Base-by-base conservation (phyloP, 169 alveolate genomes). In the Eimeria sp. region DNA sequence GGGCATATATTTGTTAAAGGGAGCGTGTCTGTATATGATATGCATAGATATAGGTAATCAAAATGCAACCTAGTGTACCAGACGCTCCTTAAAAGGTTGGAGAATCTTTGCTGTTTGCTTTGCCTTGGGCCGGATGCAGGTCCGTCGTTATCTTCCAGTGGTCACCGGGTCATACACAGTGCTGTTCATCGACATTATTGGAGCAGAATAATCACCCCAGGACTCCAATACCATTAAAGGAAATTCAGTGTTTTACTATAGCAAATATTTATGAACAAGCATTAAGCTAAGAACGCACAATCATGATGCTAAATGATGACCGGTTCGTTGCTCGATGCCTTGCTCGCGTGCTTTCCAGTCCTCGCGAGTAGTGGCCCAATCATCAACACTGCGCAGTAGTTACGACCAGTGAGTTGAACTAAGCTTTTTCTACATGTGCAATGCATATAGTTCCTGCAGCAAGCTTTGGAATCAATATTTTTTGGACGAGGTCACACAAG, bases 271-370 rank as follows among this genome's bases (percentile, higher is more conserved):
- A 30, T 37, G 52, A 11, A 71, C 52, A 37, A 14, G 14, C 27
- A 66, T 27, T 27, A 8, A 37, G 52, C 54, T 16, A 71, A 37
- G 54, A 25, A 71, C 10, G 76, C 83, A 74, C 58, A 40, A n/a
- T 16, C 58, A 16, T 74, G 30, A 54, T 40, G 58, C 43, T 27
- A 30, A 27, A 0, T 60, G n/a, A 18, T 1, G 33, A 18, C 33
- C 37, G 40, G 52, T n/a, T n/a, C n/a, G n/a, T 54, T 18, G 56
- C 58, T 74, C 83, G 83, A 74, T 74, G 83, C 54, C 9, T 54
- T 74, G 58, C 83, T 40, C 58, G 83, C 30, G 0, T 74, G 83
- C 83, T 74, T 74, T 74, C 33, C 83, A 56, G 40, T 40, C 83
- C 20, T 16, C 0, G 58, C 18, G 46, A 14, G 27, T 71, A 25